Evolutionary conservation across 352 stramenopile species (phyloP).

Genomic region (Pythium grandisporangium): DNA sequence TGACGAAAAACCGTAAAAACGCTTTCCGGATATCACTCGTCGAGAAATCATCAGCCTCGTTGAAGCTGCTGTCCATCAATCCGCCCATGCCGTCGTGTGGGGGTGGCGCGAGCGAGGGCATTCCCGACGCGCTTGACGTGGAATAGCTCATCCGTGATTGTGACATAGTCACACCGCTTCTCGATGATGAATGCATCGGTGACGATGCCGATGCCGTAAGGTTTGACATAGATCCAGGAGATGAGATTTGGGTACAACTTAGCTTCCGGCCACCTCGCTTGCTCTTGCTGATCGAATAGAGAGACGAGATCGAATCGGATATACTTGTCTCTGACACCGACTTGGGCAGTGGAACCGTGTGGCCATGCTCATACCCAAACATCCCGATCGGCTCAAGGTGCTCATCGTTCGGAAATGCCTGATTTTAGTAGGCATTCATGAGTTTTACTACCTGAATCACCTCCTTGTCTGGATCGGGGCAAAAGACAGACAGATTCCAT

Average conservation of each 20-base stretch:
- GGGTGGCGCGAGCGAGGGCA: too few relatives aligned
- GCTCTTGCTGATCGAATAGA: slow-evolving; percentile 66
- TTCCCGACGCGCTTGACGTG: too few relatives aligned
- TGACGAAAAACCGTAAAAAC: slow-evolving; percentile 80
- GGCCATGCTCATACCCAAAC: slow-evolving; percentile 55
- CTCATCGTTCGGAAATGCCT: slow-evolving; percentile 78
- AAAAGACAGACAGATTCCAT: not conserved
- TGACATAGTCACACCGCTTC: slow-evolving; percentile 9
- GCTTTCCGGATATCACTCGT: slow-evolving; percentile 48
- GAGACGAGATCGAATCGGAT: slow-evolving; percentile 33
- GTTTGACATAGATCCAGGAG: slow-evolving; percentile 20
- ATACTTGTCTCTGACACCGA: slow-evolving; percentile 46
- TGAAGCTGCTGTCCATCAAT: slow-evolving; percentile 54
- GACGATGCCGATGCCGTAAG: too few relatives aligned
- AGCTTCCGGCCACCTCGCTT: slow-evolving; percentile 41
- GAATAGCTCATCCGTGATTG: slow-evolving; percentile 20
- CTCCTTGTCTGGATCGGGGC: not conserved
- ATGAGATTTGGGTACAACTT: slow-evolving; percentile 27
- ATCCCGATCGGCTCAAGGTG: slow-evolving; percentile 71
- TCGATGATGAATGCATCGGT: slow-evolving; percentile 15
- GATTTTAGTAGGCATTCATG: not conserved
- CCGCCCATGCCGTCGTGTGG: slow-evolving; percentile 23
- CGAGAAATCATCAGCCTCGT: slow-evolving; percentile 66
- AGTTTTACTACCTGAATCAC: not conserved
- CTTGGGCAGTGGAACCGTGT: slow-evolving; percentile 56